phyloP scores from a whole-genome alignment of 1,284 basidiomycete genomes.

The Sporisorium exsertum region DNA sequence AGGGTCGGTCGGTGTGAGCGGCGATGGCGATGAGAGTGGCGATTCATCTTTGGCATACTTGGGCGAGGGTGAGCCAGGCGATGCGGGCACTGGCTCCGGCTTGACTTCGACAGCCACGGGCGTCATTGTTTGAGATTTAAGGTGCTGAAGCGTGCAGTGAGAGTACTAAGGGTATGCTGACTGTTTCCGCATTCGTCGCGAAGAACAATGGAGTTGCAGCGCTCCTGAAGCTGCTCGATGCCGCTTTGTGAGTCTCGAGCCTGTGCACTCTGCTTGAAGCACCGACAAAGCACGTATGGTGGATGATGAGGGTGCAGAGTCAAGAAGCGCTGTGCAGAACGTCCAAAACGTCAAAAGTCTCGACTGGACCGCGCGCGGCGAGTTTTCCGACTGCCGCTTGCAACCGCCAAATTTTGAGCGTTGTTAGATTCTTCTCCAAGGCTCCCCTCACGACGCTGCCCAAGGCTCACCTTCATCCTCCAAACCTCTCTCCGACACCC shows the following conservation, averaged over 20 bases:
- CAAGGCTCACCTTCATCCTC: too few species aligned
- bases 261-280: too few species aligned
- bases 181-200: too few species aligned
- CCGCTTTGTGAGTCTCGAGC: background rate
- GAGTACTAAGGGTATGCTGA: too few species aligned
- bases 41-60: constrained; percentile 10
- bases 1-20: constrained; percentile 16
- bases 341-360: constrained; percentile 7
- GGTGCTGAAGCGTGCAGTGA: background rate
- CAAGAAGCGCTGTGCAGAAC: background rate
- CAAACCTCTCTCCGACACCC: background rate
- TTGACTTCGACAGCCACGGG: constrained; percentile 17
- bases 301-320: background rate
- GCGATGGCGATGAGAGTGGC: constrained; percentile 5
- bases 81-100: constrained; percentile 4
- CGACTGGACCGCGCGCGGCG: constrained; percentile 9
- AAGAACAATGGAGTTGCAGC: too few species aligned
- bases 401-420: background rate
- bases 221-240: background rate
- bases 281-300: background rate
- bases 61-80: constrained; percentile 15
- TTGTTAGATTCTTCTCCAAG: background rate
- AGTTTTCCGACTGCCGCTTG: constrained; percentile 7
- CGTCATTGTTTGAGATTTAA: constrained; percentile 12
- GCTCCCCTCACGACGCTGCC: too few species aligned